phyloP scores from a whole-genome alignment of 176 grass and related monocot genomes.

The Alloteropsis semialata region DNA sequence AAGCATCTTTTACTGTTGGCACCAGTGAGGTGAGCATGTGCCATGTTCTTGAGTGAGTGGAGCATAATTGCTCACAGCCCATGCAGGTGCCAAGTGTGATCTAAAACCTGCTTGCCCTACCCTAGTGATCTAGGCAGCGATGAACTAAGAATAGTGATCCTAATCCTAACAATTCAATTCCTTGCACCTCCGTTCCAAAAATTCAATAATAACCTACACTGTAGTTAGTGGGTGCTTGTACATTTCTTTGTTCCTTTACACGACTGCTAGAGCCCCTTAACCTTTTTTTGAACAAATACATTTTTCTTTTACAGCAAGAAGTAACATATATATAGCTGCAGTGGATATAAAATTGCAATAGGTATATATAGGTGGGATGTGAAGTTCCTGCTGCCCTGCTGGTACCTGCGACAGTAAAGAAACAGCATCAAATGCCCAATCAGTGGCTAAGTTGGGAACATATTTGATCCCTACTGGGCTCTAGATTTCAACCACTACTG shows the following conservation, averaged over 20 bases:
- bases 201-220: slow-evolving; percentile 4
- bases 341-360: background rate
- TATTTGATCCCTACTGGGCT: background rate
- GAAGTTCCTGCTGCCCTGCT: background rate
- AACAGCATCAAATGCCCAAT: slow-evolving; percentile 4
- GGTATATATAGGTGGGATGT: background rate
- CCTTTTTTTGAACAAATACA: background rate
- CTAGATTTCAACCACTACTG: background rate
- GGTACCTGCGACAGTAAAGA: background rate
- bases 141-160: background rate
- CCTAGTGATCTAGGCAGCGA: slow-evolving; percentile 13
- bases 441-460: background rate
- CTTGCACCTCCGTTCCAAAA: background rate
- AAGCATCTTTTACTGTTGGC: slow-evolving; percentile 19
- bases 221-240: background rate
- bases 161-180: too few species aligned
- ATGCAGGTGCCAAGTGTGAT: background rate
- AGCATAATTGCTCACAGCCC: slow-evolving; percentile 27
- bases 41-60: slow-evolving; percentile 26
- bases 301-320: background rate
- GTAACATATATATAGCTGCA: background rate
- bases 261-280: too few species aligned
- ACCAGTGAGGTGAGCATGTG: slow-evolving; percentile 28
- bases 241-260: background rate
- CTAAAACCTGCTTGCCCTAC: background rate